A percentile compares a stretch with the other conserved stretches of the same genome.
Evolutionary conservation across 83 land plant species (phyloP).

Genomic region (Picea abies): DNA sequence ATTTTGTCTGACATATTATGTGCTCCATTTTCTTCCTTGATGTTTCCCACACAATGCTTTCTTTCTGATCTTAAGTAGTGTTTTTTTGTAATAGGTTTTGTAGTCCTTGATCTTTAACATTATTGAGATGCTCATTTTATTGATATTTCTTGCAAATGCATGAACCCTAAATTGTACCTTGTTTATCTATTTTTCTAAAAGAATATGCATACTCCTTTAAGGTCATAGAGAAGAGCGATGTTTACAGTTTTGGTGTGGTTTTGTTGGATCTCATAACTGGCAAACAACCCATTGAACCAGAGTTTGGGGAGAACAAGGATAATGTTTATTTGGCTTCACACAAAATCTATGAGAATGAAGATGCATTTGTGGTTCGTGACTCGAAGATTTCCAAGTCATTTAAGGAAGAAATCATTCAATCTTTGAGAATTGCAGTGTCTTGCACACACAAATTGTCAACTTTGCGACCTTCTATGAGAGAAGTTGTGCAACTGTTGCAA

Average conservation of each 20-base stretch:
- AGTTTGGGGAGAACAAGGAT: constrained; percentile 59
- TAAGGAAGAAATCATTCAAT: too few relatives aligned
- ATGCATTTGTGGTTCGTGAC: constrained; percentile 41
- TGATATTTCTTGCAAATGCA: too few relatives aligned
- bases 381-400: constrained; percentile 23
- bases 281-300: constrained; percentile 41
- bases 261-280: constrained; percentile 58
- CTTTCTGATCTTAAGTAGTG: too few relatives aligned
- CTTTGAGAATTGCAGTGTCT: too few relatives aligned
- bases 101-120: neutral
- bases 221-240: too few relatives aligned
- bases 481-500: constrained; percentile 56
- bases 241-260: constrained; percentile 32
- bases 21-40: neutral
- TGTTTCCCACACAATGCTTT: too few relatives aligned
- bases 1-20: constrained; percentile 30
- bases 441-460: constrained; percentile 19
- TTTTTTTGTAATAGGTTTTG: neutral
- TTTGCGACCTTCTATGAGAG: constrained; percentile 59
- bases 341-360: constrained; percentile 23
- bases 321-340: constrained; percentile 52
- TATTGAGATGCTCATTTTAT: too few relatives aligned
- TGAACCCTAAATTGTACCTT: too few relatives aligned
- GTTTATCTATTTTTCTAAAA: too few relatives aligned
- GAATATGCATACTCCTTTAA: too few relatives aligned